Evolutionary conservation across 176 grass and related monocot species (phyloP), one percentile per base, ranked within the genome.

Genomic region (Oryza punctata): DNA sequence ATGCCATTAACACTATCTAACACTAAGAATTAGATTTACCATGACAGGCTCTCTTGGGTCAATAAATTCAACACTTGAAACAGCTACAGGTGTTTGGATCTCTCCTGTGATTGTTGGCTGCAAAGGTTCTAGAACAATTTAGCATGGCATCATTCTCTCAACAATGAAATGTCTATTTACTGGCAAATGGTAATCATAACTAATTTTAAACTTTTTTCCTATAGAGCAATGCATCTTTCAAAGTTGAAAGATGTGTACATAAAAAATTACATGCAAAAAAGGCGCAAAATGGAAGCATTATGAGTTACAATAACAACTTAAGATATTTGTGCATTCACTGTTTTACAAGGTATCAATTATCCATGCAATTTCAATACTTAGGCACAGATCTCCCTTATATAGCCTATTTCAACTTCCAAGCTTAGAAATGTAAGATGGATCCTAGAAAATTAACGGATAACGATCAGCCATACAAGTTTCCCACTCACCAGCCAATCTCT

Each of bases 401-500:
- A 85, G n/a, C 1, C 9, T 24, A 80, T 65, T 67, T 80, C 12
- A 43, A 81, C 18, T 19, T 21, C n/a, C 49, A 25, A 60, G 33
- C 12, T 24, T 80, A 83, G 28, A 78, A 26, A 26, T 82, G 61
- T 3, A 83, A 65, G 21, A 63, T 8, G n/a, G 57, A 3, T 61
- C 52, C 18, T 61, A 61, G 21, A 61, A 61, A 61, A 15, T 2
- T 60, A 63, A 69, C 6, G 21, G 5, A 46, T 28, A 64, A 65
- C 25, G 18, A 8, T 77, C 7, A 69, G 16, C 49, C 38, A 70
- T 26, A 27, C 67, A 85, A 82, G 18, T 82, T 78, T 85, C 75
- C 23, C 37, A 90, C 96, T 94, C 43, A 99, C 96, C 96, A 99
- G 73, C 96, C 89, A 99, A 72, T 99, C 96, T 85, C 93, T 96